A percentile compares a stretch with the other conserved stretches of the same genome.
Conservation (phyloP, 441 rosid species). For the Populus hybrid region DNA sequence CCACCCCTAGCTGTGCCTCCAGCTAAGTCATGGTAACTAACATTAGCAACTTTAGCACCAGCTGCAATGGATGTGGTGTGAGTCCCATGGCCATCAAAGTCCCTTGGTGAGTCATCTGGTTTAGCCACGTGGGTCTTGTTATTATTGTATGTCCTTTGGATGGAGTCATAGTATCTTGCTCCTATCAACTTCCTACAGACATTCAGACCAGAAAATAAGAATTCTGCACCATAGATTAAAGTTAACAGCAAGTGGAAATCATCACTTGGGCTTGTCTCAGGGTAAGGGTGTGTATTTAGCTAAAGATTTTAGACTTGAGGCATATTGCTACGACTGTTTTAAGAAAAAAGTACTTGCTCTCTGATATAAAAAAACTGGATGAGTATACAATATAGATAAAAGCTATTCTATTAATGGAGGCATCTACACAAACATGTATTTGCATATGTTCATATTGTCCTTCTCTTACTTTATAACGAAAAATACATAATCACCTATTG, state of each 20-base stretch:
- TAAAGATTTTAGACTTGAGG: neutral
- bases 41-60: constrained; percentile 47
- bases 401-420: neutral
- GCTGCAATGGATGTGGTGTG: constrained; percentile 76
- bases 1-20: constrained; percentile 75
- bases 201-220: neutral
- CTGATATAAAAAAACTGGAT: neutral
- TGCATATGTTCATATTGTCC: neutral
- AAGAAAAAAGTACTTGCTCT: neutral
- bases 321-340: neutral
- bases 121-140: constrained; percentile 11
- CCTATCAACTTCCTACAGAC: constrained; percentile 71
- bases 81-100: constrained; percentile 66
- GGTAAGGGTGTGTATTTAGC: neutral
- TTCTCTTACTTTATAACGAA: neutral
- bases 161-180: constrained; percentile 53
- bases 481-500: constrained; percentile 43
- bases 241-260: neutral
- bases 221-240: neutral
- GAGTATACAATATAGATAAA: neutral
- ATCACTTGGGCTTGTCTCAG: neutral
- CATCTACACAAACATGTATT: neutral
- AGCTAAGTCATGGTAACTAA: constrained; percentile 57
- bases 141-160: constrained; percentile 5
- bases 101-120: constrained; percentile 57